A percentile compares a stretch with the other conserved stretches of the same genome.
Conservation (phyloP, 2,329 filamentous ascomycete species). For the Talaromyces marneffei region DNA sequence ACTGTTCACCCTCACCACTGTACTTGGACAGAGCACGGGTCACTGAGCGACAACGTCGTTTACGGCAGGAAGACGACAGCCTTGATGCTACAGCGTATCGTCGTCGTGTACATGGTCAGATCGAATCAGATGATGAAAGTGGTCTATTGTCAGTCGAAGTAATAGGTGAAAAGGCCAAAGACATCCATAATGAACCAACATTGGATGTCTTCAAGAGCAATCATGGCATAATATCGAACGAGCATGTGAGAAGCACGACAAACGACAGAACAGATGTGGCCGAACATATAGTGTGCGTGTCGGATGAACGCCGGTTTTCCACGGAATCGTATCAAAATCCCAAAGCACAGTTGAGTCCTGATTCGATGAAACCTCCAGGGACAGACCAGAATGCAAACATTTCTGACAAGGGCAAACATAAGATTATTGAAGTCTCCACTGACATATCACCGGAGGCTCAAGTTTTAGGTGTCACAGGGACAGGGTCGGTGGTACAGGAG, state of each 20-base stretch:
- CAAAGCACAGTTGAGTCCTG: too few relatives aligned
- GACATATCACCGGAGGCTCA: neutral
- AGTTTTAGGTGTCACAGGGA: neutral
- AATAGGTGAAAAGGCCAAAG: neutral
- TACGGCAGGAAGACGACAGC: conserved; percentile 54
- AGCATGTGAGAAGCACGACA: too few relatives aligned
- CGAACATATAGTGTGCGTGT: too few relatives aligned
- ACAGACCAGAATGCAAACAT: neutral
- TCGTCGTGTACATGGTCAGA: too few relatives aligned
- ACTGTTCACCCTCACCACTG: conserved; percentile 81
- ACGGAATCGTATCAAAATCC: too few relatives aligned
- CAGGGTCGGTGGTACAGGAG: neutral
- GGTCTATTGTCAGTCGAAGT: neutral
- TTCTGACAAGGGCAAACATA: neutral
- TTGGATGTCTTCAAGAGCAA: too few relatives aligned
- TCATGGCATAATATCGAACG: too few relatives aligned
- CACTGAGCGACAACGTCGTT: conserved; percentile 62
- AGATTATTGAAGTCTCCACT: neutral
- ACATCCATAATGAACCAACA: neutral
- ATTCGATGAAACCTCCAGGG: neutral
- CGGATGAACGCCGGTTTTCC: too few relatives aligned
- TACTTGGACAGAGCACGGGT: conserved; percentile 68
- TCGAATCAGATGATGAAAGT: too few relatives aligned
- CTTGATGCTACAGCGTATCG: too few relatives aligned
- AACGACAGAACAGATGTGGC: too few relatives aligned